phyloP scores from a whole-genome alignment of 2,329 filamentous ascomycete genomes.

The Leptographium radiaticola region DNA sequence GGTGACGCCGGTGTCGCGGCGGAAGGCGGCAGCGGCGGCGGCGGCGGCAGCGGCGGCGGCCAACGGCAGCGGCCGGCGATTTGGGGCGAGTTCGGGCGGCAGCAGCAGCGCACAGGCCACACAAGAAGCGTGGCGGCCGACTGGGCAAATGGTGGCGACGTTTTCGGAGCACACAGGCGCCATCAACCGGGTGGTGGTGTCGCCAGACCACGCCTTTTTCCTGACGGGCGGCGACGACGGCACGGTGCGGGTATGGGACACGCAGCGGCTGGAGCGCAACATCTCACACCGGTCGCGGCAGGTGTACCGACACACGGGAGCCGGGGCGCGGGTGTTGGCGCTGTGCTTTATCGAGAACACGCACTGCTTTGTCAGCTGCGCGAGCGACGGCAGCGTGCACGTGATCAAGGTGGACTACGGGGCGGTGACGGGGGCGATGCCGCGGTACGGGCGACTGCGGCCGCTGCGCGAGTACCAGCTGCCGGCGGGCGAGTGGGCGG shows the following conservation, averaged over 20 bases:
- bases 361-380: constrained; percentile 84
- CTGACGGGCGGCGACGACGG: constrained; percentile 88
- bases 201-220: constrained; percentile 90
- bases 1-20: constrained; percentile 54
- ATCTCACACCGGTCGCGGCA: constrained; percentile 77
- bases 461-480: constrained; percentile 73
- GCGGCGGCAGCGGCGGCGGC: constrained; percentile 16
- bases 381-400: constrained; percentile 79
- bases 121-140: constrained; percentile 65
- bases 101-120: constrained; percentile 21
- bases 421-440: constrained; percentile 11
- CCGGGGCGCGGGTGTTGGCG: constrained; percentile 52
- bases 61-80: background rate
- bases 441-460: constrained; percentile 64
- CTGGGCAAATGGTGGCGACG: constrained; percentile 71
- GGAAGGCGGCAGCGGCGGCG: constrained; percentile 34
- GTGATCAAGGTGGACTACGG: constrained; percentile 64
- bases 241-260: constrained; percentile 86
- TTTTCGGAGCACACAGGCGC: constrained; percentile 78
- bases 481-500: constrained; percentile 57
- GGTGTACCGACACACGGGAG: constrained; percentile 58
- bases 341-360: constrained; percentile 89
- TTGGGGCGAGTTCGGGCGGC: background rate
- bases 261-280: constrained; percentile 77
- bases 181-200: constrained; percentile 67